Base-by-base conservation (phyloP, 306 rosid genomes). In the Acacia acuminata region DNA sequence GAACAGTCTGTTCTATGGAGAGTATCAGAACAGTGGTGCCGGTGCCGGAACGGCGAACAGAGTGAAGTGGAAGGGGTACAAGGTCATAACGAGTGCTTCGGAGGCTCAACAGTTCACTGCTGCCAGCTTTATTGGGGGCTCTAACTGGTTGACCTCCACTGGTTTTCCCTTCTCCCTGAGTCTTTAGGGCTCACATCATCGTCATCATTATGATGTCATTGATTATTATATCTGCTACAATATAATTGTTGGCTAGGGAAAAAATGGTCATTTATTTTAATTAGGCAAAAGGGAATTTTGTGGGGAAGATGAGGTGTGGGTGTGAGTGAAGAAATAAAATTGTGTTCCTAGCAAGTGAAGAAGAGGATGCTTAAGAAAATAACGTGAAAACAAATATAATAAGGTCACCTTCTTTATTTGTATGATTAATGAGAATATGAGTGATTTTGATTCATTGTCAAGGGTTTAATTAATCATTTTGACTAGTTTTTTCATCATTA, bases 41-140 rank as follows among this genome's bases (percentile, higher is more conserved):
- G 97, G 97, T 0, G 90, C 96, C 1, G 82, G 7, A 2, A 91
- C 93, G 5, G 66, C 97, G 0, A 27, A 15, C 0, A 90, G 97
- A 80, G 97, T 93, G 69, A 79, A 8, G 0, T 93, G 97, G 97
- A 84, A 81, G 76, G 97, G 97, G 11, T 91, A 24, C 58, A 85
- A 82, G 88, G 93, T 88, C 0, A 86, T 93, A 2, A 87, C 90
- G 0, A 79, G 85, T 64, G 84, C 91, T 50, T 16, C 88, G 1
- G 97, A 91, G 78, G 97, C 96, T 16, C 71, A 75, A 72, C 7
- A 56, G 36, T 93, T 45, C 30, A 88, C 93, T 10, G 85, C 94
- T 0, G 89, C 71, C 0, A 89, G 0, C 3, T 93, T 93, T 82
- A 81, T 91, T 80, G 84, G 77, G 5, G 96, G 89, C 11, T 86